Percentiles rank a stretch among this genome's conserved stretches.
Evolutionary conservation across 306 rosid species (phyloP).

Genomic region (Malus sieversii): DNA sequence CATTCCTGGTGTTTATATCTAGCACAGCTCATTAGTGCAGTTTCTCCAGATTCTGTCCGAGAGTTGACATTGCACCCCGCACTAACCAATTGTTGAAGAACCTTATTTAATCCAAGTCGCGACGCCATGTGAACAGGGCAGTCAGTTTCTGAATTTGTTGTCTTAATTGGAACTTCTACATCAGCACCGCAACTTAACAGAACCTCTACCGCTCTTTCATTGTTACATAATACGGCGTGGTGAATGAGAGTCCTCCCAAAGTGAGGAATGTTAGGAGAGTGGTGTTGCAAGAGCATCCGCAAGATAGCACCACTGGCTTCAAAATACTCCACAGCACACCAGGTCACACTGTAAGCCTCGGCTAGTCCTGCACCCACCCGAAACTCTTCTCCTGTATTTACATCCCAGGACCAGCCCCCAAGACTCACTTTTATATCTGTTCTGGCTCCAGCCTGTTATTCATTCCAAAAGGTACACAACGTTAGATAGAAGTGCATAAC

Average conservation of each 20-base stretch:
- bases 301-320: slow-evolving; percentile 54
- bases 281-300: slow-evolving; percentile 34
- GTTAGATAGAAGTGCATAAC: background rate
- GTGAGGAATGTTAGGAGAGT: slow-evolving; percentile 36
- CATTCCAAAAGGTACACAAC: background rate
- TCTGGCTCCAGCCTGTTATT: slow-evolving; percentile 42
- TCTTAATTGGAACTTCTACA: slow-evolving; percentile 25
- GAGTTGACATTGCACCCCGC: slow-evolving; percentile 38
- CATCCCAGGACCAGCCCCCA: slow-evolving; percentile 73
- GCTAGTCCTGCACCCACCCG: slow-evolving; percentile 72
- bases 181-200: slow-evolving; percentile 29
- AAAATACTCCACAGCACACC: slow-evolving; percentile 77
- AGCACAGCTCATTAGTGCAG: slow-evolving; percentile 41
- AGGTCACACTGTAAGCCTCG: slow-evolving; percentile 47
- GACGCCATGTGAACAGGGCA: slow-evolving; percentile 46
- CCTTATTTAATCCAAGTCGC: slow-evolving; percentile 22
- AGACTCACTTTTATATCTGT: slow-evolving; percentile 45
- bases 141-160: slow-evolving; percentile 22
- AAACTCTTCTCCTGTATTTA: slow-evolving; percentile 47
- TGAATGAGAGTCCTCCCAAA: slow-evolving; percentile 55
- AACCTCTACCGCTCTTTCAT: slow-evolving; percentile 29
- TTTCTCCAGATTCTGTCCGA: slow-evolving; percentile 39
- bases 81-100: slow-evolving; percentile 30
- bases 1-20: slow-evolving; percentile 36
- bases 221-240: slow-evolving; percentile 55